phyloP scores from a whole-genome alignment of 441 rosid species.

The Erodium texanum region DNA sequence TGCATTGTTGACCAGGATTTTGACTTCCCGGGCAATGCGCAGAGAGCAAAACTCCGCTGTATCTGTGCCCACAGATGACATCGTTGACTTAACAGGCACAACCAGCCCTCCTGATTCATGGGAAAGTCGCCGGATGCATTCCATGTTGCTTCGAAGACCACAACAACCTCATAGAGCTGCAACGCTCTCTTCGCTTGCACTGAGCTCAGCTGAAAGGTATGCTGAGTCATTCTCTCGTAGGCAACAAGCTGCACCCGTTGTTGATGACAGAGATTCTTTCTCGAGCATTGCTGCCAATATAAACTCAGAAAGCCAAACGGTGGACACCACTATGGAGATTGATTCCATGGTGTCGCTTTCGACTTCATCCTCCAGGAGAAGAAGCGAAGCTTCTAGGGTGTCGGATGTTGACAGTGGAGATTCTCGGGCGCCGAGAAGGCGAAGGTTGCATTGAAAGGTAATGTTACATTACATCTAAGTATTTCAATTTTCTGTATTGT shows the following conservation, averaged over 20 bases:
- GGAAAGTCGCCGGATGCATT: constrained; percentile 39
- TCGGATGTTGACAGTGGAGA: constrained; percentile 24
- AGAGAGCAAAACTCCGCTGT: constrained; percentile 47
- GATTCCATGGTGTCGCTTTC: constrained; percentile 77
- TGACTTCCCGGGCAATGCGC: constrained; percentile 59
- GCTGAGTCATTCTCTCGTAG: constrained; percentile 46
- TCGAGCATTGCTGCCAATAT: constrained; percentile 78
- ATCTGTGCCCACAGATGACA: constrained; percentile 34
- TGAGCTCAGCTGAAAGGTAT: constrained; percentile 47
- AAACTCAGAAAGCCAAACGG: constrained; percentile 59
- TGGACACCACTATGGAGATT: constrained; percentile 74
- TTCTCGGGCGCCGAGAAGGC: constrained; percentile 76
- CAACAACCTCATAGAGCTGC: constrained; percentile 34
- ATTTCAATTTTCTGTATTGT: no score
- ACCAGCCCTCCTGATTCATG: constrained; percentile 39
- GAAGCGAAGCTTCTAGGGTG: constrained; percentile 57
- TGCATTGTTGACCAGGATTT: constrained; percentile 44
- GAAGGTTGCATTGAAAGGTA: constrained; percentile 43
- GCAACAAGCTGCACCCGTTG: constrained; percentile 40
- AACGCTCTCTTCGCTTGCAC: constrained; percentile 31
- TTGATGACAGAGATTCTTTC: constrained; percentile 74
- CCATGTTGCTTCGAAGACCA: constrained; percentile 45
- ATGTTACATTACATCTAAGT: no score
- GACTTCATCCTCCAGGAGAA: constrained; percentile 74
- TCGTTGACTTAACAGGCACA: constrained; percentile 34